phyloP scores from a whole-genome alignment of 768 basidiomycete species.

The Sporobolomyces phaffii region DNA sequence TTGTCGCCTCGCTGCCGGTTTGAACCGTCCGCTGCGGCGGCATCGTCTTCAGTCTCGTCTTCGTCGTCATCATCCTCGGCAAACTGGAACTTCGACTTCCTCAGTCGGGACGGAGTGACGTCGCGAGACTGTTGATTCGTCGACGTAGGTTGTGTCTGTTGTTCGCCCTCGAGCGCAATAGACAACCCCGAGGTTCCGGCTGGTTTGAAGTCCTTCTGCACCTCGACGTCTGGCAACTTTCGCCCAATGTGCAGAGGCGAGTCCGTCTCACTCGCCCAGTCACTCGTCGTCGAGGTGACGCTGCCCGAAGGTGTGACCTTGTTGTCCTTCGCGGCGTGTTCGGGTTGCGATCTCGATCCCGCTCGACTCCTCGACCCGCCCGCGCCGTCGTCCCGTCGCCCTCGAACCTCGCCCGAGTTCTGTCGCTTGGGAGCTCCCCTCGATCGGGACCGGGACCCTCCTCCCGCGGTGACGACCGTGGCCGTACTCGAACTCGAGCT shows the following conservation, averaged over 20 bases:
- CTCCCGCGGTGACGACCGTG: conserved; percentile 13
- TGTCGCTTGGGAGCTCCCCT: background rate
- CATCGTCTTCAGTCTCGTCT: conserved; percentile 4
- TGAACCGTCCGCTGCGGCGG: background rate
- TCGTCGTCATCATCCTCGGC: conserved; percentile 6
- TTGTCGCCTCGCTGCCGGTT: background rate
- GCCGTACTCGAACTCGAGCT: conserved; percentile 21
- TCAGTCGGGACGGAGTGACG: background rate
- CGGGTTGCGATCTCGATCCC: background rate
- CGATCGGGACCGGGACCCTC: background rate
- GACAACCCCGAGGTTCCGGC: conserved; percentile 7
- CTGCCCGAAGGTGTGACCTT: background rate
- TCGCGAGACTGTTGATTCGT: background rate
- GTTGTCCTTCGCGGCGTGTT: background rate
- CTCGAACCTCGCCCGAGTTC: background rate
- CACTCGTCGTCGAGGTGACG: conserved; percentile 16
- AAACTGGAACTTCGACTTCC: conserved; percentile 31
- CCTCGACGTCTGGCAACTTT: conserved; percentile 21
- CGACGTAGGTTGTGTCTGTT: background rate
- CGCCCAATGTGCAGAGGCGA: conserved; percentile 23
- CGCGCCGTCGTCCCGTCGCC: background rate
- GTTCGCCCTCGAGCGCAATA: conserved; percentile 1
- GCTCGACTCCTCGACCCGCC: background rate
- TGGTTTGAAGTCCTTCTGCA: conserved; percentile 1
- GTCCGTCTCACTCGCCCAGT: conserved; percentile 36